Percentiles rank a stretch among this genome's conserved stretches.
These are phyloP conservation scores for Mollisia scopiformis DNA, from an alignment of 2,329 filamentous ascomycete genomes.

Conservation along the genomic window DNA sequence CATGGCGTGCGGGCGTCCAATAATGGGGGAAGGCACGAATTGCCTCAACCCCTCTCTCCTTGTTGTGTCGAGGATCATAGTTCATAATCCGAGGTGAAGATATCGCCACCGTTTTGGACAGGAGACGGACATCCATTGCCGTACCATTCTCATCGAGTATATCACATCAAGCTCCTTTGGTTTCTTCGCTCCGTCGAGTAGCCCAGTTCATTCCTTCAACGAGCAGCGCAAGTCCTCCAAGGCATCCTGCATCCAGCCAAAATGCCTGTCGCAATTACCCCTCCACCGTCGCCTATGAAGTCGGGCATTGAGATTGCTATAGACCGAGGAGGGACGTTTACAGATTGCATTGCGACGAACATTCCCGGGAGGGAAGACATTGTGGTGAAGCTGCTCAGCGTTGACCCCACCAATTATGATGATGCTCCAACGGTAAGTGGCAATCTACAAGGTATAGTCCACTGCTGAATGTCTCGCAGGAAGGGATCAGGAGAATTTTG, in stretches of 20 bases:
- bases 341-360: slow-evolving; percentile 65
- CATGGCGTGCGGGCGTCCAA: background rate
- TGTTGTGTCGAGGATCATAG: background rate
- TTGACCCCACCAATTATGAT: slow-evolving; percentile 70
- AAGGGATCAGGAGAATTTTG: slow-evolving; percentile 67
- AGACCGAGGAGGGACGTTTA: slow-evolving; percentile 72
- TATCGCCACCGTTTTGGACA: background rate
- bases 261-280: slow-evolving; percentile 7
- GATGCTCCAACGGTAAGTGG: slow-evolving; percentile 57
- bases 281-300: slow-evolving; percentile 4
- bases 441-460: background rate
- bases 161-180: slow-evolving; percentile 1
- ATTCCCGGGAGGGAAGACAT: slow-evolving; percentile 66
- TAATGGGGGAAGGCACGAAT: background rate
- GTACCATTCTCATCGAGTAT: background rate
- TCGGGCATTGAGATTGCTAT: slow-evolving; percentile 8
- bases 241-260: background rate
- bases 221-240: background rate
- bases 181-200: background rate
- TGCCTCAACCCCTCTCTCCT: background rate
- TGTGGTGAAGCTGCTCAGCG: slow-evolving; percentile 75
- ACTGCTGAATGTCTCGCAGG: slow-evolving; percentile 31
- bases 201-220: background rate
- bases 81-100: background rate
- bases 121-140: slow-evolving; percentile 8